These are phyloP conservation scores for Cercospora berteroae DNA, from an alignment of 2,329 filamentous ascomycete species.

Conservation along the genomic window DNA sequence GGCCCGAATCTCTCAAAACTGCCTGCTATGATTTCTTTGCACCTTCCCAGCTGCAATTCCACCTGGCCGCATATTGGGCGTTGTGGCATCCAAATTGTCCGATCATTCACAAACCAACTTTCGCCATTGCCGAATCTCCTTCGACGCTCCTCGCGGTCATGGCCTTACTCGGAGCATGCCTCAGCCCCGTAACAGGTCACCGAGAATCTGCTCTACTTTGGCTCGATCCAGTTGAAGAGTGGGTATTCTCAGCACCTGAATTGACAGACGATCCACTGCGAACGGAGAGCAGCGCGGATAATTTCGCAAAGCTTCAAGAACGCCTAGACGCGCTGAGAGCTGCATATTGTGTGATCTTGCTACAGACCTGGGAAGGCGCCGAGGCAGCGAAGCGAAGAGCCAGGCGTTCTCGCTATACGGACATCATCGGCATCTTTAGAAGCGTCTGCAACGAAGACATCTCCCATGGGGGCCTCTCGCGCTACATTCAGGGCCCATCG, in stretches of 20 bases:
- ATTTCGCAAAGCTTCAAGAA: not conserved
- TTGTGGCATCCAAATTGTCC: conserved; percentile 11
- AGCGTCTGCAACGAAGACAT: conserved; percentile 5
- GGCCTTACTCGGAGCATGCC: conserved; percentile 9
- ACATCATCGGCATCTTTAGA: conserved; percentile 5
- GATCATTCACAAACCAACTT: conserved; percentile 2
- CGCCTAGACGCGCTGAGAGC: conserved; percentile 2
- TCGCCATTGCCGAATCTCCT: not conserved
- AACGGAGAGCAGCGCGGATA: not conserved
- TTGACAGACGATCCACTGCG: conserved; percentile 3
- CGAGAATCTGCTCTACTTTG: conserved; percentile 6
- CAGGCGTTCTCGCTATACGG: conserved; percentile 5
- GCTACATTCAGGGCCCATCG: not conserved
- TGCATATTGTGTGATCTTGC: not conserved
- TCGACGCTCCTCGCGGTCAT: conserved; percentile 1
- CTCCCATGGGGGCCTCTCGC: not conserved
- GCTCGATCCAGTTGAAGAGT: conserved; percentile 9
- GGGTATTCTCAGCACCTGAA: conserved; percentile 6
- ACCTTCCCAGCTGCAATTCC: not conserved
- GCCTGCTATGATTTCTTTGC: not conserved
- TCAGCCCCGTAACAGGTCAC: not conserved
- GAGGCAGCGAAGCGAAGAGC: conserved; percentile 4
- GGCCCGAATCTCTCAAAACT: not conserved
- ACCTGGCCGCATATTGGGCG: conserved; percentile 5
- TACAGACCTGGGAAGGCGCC: conserved; percentile 10